These are phyloP conservation scores for Chenopodium formosanum DNA, from an alignment of 148 eudicot species.

Conservation along the genomic window DNA sequence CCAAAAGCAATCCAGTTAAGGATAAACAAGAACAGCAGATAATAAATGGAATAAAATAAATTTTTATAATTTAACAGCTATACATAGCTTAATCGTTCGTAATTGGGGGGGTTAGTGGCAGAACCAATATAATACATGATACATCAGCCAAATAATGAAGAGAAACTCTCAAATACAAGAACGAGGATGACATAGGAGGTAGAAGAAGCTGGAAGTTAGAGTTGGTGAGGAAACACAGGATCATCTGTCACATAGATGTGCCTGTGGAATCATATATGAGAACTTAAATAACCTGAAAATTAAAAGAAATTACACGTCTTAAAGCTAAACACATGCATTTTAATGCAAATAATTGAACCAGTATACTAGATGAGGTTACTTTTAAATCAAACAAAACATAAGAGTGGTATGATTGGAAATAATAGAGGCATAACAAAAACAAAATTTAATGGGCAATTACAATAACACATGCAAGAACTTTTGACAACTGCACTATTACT, in stretches of 20 bases:
- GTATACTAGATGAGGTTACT: not conserved
- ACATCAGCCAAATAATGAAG: constrained; percentile 17
- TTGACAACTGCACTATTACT: not conserved
- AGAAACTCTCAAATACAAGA: not conserved
- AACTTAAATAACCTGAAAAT: constrained; percentile 34
- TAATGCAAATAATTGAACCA: constrained; percentile 9
- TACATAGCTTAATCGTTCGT: not conserved
- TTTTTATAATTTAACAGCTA: not conserved
- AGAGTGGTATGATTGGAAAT: not conserved
- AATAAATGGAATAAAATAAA: not conserved
- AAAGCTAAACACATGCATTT: constrained; percentile 2
- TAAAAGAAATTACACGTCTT: constrained; percentile 22
- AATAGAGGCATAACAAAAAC: not conserved
- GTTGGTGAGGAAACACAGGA: constrained; percentile 28
- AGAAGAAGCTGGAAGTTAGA: constrained; percentile 13
- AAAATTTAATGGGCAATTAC: not conserved
- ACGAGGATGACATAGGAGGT: constrained; percentile 8
- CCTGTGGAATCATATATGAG: constrained; percentile 31
- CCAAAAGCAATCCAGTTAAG: not conserved
- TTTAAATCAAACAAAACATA: not conserved
- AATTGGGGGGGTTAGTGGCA: constrained; percentile 10
- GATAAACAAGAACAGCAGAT: not conserved
- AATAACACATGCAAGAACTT: not conserved
- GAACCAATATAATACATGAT: constrained; percentile 10
- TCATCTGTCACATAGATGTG: constrained; percentile 27